These are phyloP conservation scores for Periconia macrospinosa DNA, from an alignment of 2,329 filamentous ascomycete species.

Conservation along the genomic window DNA sequence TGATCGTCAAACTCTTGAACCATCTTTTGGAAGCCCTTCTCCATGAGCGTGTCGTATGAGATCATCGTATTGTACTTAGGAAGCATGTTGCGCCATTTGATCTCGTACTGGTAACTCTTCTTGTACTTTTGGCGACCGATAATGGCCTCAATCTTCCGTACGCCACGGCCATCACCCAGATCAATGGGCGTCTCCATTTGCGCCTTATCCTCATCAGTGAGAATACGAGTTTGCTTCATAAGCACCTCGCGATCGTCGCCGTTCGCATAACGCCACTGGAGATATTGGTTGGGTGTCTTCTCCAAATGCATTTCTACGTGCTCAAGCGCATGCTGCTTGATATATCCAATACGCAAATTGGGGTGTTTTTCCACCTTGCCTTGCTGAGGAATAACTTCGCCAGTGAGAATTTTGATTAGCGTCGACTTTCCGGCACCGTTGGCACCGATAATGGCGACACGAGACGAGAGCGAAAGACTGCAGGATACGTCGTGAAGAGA, in stretches of 20 bases:
- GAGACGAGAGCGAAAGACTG: slow-evolving; percentile 83
- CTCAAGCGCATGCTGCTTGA: slow-evolving; percentile 98
- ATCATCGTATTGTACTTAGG: slow-evolving; percentile 94
- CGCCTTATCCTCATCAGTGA: slow-evolving; percentile 80
- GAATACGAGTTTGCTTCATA: slow-evolving; percentile 93
- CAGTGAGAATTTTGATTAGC: slow-evolving; percentile 94
- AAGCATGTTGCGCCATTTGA: slow-evolving; percentile 87
- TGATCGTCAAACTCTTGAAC: slow-evolving; percentile 99
- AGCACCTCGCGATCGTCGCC: slow-evolving; percentile 96
- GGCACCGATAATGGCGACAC: slow-evolving; percentile 93
- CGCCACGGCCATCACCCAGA: slow-evolving; percentile 77
- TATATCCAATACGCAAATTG: slow-evolving; percentile 97
- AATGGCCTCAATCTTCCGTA: slow-evolving; percentile 78
- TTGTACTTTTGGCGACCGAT: slow-evolving; percentile 98
- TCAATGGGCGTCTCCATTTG: slow-evolving; percentile 94
- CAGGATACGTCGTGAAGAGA: slow-evolving; percentile 88
- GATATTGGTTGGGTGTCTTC: slow-evolving; percentile 98
- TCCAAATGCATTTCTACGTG: slow-evolving; percentile 99
- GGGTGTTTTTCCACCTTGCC: slow-evolving; percentile 98
- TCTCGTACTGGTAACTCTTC: slow-evolving; percentile 98
- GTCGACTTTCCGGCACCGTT: slow-evolving; percentile 99
- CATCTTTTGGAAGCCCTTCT: slow-evolving; percentile 87
- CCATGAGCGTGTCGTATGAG: slow-evolving; percentile 85
- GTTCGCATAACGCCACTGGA: slow-evolving; percentile 97
- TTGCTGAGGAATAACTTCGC: slow-evolving; percentile 78